Percentiles rank a stretch among this genome's conserved stretches.
Evolutionary conservation across 2,329 filamentous ascomycete species (phyloP).

Genomic region (Aspergillus proliferans): DNA sequence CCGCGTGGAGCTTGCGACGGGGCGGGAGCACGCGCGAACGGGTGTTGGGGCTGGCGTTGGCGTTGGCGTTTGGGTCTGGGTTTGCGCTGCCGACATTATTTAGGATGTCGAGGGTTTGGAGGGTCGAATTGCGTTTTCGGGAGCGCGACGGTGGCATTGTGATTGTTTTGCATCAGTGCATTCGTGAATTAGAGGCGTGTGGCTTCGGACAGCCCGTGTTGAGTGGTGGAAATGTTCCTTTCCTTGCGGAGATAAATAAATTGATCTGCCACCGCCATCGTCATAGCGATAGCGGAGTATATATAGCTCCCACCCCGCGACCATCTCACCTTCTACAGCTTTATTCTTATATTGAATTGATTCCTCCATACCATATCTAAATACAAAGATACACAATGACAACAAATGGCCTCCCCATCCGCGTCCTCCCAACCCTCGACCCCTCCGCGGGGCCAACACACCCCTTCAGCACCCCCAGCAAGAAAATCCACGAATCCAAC

Average conservation of each 20-base stretch:
- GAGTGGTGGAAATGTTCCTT: background rate
- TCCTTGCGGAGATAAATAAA: too few species aligned
- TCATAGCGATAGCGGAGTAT: background rate
- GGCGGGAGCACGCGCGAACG: conserved; percentile 3
- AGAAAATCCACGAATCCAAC: conserved; percentile 75
- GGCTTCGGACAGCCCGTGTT: too few species aligned
- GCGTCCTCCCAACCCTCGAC: conserved; percentile 45
- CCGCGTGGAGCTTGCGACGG: background rate
- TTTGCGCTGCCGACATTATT: conserved; percentile 13
- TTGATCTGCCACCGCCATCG: background rate
- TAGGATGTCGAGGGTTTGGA: conserved; percentile 12
- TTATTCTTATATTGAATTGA: background rate
- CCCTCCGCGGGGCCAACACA: conserved; percentile 36
- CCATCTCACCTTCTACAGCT: background rate
- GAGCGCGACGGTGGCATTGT: conserved; percentile 8
- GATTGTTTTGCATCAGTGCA: too few species aligned
- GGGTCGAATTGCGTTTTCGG: conserved; percentile 12
- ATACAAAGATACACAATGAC: background rate
- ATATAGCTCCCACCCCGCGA: background rate
- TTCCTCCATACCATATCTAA: background rate
- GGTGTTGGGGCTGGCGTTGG: background rate
- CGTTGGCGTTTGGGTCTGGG: background rate
- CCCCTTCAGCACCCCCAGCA: conserved; percentile 62
- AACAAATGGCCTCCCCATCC: conserved; percentile 13
- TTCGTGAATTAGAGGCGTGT: too few species aligned